phyloP scores from a whole-genome alignment of 2,329 filamentous ascomycete species.

The Colletotrichum liriopes region DNA sequence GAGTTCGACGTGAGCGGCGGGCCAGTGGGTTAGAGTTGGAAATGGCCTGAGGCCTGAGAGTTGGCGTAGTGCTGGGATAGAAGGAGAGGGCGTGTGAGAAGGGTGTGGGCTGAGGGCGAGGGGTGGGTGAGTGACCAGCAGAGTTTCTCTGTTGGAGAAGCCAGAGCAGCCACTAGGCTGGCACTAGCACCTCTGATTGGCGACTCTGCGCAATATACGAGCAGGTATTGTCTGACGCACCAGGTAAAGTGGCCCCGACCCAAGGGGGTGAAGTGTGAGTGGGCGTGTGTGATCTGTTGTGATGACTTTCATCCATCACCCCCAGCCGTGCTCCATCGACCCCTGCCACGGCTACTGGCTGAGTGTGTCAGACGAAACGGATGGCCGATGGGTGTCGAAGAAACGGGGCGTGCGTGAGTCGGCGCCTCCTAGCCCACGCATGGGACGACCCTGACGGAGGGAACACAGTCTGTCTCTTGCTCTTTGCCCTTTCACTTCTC shows the following conservation, averaged over 20 bases:
- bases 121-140: constrained; percentile 48
- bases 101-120: constrained; percentile 45
- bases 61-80: constrained; percentile 29
- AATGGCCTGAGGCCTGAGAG: constrained; percentile 42
- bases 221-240: constrained; percentile 65
- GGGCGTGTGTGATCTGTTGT: constrained; percentile 32
- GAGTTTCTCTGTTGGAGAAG: constrained; percentile 45
- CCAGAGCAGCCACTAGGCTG: constrained; percentile 47
- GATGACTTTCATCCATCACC: constrained; percentile 34
- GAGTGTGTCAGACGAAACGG: constrained; percentile 42
- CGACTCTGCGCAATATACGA: constrained; percentile 67
- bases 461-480: constrained; percentile 38
- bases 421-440: constrained; percentile 32
- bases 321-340: constrained; percentile 41
- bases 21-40: constrained; percentile 54
- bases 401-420: constrained; percentile 44
- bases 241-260: constrained; percentile 58
- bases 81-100: constrained; percentile 34
- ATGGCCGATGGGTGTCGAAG: constrained; percentile 41
- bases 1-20: constrained; percentile 47
- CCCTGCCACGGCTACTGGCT: constrained; percentile 38
- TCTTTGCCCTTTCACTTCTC: constrained; percentile 22
- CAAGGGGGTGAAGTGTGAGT: constrained; percentile 40
- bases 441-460: constrained; percentile 41
- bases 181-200: constrained; percentile 51